Evolutionary conservation across 1,284 basidiomycete species (phyloP).

Genomic region (Xerocomus minutiporus): DNA sequence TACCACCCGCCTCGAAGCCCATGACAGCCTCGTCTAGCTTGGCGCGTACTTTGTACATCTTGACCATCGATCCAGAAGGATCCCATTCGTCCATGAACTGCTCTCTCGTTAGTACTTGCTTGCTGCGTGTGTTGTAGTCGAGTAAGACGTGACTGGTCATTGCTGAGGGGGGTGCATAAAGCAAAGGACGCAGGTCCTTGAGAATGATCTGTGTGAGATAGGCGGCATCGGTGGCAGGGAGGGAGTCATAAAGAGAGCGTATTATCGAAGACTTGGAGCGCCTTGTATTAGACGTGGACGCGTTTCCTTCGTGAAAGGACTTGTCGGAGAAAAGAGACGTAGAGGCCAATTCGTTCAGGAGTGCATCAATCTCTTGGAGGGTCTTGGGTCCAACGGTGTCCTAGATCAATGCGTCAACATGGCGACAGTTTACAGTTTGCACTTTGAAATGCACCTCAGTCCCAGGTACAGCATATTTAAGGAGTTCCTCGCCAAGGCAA

Average conservation of each 20-base stretch:
- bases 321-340: slow-evolving; percentile 55
- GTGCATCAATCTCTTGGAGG: slow-evolving; percentile 51
- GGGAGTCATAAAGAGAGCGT: slow-evolving; percentile 45
- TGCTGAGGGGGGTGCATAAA: slow-evolving; percentile 57
- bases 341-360: slow-evolving; percentile 72
- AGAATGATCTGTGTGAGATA: slow-evolving; percentile 80
- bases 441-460: slow-evolving; percentile 16
- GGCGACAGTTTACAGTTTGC: neutral
- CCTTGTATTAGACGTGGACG: slow-evolving; percentile 22
- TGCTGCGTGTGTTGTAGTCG: slow-evolving; percentile 51
- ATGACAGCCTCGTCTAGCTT: slow-evolving; percentile 58
- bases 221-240: slow-evolving; percentile 58
- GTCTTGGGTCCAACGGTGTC: slow-evolving; percentile 35
- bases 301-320: slow-evolving; percentile 28
- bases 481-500: slow-evolving; percentile 68
- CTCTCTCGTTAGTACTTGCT: slow-evolving; percentile 52
- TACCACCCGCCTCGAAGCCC: slow-evolving; percentile 40
- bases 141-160: slow-evolving; percentile 44
- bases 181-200: slow-evolving; percentile 73
- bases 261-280: slow-evolving; percentile 43
- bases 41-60: slow-evolving; percentile 50
- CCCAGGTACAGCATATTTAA: slow-evolving; percentile 30
- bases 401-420: slow-evolving; percentile 14
- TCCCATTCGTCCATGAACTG: slow-evolving; percentile 75
- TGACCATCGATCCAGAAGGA: slow-evolving; percentile 48